Evolutionary conservation across 345 rosid genomes (phyloP).

Genomic region (Angophora floribunda): DNA sequence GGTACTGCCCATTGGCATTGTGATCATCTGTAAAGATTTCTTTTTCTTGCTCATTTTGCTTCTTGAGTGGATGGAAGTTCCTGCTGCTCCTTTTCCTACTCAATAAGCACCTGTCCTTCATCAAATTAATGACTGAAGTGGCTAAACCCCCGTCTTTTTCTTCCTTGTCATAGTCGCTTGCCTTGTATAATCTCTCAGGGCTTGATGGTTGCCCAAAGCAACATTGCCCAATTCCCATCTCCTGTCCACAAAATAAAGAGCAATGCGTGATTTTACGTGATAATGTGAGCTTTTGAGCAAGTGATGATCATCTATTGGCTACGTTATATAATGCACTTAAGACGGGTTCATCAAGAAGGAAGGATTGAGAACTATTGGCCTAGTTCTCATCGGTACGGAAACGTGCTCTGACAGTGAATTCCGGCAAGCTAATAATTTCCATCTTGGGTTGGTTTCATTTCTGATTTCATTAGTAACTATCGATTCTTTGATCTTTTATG

Average conservation of each 20-base stretch:
- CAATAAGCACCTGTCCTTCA: conserved; percentile 2
- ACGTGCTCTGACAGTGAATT: neutral
- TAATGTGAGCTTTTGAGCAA: neutral
- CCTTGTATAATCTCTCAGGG: neutral
- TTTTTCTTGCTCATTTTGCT: neutral
- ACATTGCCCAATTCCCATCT: neutral
- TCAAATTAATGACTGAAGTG: neutral
- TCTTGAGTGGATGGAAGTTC: neutral
- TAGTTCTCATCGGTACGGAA: neutral
- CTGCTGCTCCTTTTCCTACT: neutral
- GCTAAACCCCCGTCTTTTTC: neutral
- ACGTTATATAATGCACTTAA: neutral
- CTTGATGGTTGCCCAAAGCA: neutral
- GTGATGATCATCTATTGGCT: neutral
- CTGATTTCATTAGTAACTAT: neutral
- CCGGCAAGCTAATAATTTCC: neutral
- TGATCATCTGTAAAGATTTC: neutral
- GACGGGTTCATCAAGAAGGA: conserved; percentile 2
- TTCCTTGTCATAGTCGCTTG: neutral
- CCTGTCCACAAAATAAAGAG: neutral
- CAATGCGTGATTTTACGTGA: neutral
- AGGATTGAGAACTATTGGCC: neutral
- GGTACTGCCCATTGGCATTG: neutral
- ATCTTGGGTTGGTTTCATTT: neutral
- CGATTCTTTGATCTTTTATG: neutral